Evolutionary conservation across 2,329 filamentous ascomycete genomes (phyloP).

Genomic region (Nothophaeocryptopus gaeumannii): DNA sequence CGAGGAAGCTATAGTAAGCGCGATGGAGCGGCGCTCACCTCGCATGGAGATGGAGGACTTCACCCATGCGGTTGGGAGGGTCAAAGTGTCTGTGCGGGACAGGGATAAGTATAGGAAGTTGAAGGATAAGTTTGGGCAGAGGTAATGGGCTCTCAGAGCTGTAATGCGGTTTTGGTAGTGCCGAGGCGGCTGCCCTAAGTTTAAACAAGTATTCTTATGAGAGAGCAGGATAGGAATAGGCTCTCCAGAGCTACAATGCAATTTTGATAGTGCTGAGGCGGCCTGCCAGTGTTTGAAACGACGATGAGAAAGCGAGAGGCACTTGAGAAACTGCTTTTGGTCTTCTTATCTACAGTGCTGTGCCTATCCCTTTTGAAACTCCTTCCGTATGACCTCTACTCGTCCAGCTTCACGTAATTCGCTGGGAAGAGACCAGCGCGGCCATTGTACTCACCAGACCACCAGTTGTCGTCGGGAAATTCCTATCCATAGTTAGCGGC

Average conservation of each 20-base stretch:
- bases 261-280: no score
- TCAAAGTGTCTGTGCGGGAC: conserved; percentile 56
- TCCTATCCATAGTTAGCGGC: conserved; percentile 54
- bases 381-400: conserved; percentile 30
- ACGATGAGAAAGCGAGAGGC: no score
- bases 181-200: no score
- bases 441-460: conserved; percentile 83
- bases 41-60: conserved; percentile 51
- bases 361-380: no score
- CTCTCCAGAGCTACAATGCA: no score
- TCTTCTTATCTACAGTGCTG: no score
- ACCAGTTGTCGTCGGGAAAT: conserved; percentile 99
- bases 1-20: conserved; percentile 57
- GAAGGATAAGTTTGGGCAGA: conserved; percentile 37
- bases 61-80: conserved; percentile 39
- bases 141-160: background rate
- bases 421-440: conserved; percentile 74
- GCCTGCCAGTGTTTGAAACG: no score
- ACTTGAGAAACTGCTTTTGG: no score
- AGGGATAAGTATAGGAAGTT: conserved; percentile 57
- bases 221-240: no score
- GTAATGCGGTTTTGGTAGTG: no score
- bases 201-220: no score
- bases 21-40: conserved; percentile 48
- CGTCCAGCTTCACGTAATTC: conserved; percentile 50